Evolutionary conservation across 176 grass and related monocot species (phyloP).

Genomic region (Tuctoria greenei): DNA sequence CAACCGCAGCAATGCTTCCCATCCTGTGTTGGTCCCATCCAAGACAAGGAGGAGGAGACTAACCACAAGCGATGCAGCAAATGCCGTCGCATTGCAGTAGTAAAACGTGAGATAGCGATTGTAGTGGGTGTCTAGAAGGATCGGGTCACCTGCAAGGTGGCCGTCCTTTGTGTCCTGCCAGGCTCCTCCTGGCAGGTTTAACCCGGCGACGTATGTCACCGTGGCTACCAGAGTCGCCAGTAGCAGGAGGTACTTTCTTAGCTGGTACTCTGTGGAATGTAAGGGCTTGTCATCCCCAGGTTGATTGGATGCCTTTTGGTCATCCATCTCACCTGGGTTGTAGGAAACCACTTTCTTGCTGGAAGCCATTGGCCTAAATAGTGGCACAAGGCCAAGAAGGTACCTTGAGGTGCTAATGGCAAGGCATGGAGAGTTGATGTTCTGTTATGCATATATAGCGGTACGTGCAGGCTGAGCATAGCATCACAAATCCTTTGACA

Average conservation of each 20-base stretch:
- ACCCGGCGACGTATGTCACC: conserved; percentile 39
- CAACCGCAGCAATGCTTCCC: not conserved
- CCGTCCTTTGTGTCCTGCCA: conserved; percentile 15
- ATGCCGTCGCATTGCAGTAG: conserved; percentile 57
- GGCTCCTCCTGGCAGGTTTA: conserved; percentile 38
- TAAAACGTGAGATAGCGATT: conserved; percentile 49
- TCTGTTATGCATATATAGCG: not conserved
- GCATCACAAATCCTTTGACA: too few relatives aligned
- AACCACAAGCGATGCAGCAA: conserved; percentile 38
- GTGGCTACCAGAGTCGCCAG: conserved; percentile 29
- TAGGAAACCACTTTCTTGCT: not conserved
- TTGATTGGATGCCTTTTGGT: not conserved
- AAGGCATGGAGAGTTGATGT: not conserved
- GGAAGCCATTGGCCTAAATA: not conserved
- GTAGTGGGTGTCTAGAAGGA: not conserved
- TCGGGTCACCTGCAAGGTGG: conserved; percentile 11
- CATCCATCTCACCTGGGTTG: not conserved
- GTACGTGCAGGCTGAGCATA: not conserved
- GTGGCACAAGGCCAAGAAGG: not conserved
- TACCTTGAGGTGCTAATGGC: not conserved
- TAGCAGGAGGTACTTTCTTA: conserved; percentile 35
- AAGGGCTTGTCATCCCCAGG: not conserved
- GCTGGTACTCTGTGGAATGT: conserved; percentile 23
- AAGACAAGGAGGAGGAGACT: conserved; percentile 42
- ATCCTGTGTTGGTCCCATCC: not conserved